Evolutionary conservation across 441 rosid species (phyloP).

Genomic region (Erysimum pusillum): DNA sequence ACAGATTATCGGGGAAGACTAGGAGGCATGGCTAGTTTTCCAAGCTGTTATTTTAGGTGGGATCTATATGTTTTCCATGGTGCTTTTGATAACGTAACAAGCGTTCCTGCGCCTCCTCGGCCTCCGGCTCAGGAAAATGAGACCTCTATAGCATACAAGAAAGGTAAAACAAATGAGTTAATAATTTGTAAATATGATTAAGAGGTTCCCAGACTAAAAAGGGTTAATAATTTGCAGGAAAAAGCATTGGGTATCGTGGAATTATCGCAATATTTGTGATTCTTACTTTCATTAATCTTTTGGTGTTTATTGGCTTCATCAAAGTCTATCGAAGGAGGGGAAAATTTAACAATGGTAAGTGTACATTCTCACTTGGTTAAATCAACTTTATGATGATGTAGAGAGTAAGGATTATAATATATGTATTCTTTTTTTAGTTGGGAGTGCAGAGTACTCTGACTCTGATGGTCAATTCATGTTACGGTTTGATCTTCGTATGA

Average conservation of each 20-base stretch:
- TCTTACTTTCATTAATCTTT: conserved; percentile 3
- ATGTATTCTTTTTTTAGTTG: background rate
- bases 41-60: conserved; percentile 48
- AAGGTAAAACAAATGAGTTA: conserved; percentile 19
- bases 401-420: background rate
- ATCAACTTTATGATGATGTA: background rate
- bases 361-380: background rate
- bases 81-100: conserved; percentile 5
- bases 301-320: conserved; percentile 1
- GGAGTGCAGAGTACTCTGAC: background rate
- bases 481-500: conserved; percentile 15
- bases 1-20: background rate
- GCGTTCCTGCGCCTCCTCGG: conserved; percentile 35
- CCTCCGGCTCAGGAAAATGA: background rate
- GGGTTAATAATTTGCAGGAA: background rate
- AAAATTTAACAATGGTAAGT: conserved; percentile 21
- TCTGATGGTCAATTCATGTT: conserved; percentile 18
- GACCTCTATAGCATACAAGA: background rate
- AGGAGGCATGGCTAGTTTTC: conserved; percentile 41
- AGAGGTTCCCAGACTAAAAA: background rate
- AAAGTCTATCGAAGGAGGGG: background rate
- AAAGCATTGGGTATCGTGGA: background rate
- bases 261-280: background rate
- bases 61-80: conserved; percentile 40
- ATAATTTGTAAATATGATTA: background rate